Evolutionary conservation across 1,284 basidiomycete genomes (phyloP).

Genomic region (Fomitopsis pinicola): DNA sequence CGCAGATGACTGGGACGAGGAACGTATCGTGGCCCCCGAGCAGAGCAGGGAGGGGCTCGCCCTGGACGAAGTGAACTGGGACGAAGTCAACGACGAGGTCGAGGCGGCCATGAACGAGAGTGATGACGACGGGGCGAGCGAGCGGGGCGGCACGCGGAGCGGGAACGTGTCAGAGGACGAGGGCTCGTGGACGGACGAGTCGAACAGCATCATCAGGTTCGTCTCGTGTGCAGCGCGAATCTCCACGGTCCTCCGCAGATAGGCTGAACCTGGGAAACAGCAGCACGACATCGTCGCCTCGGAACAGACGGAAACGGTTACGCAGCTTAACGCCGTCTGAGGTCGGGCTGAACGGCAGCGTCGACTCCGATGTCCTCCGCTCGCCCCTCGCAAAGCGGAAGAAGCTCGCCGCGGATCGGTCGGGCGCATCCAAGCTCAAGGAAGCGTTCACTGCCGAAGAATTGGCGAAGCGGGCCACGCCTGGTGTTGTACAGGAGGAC

Average conservation of each 20-base stretch:
- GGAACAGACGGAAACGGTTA: constrained; percentile 57
- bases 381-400: constrained; percentile 77
- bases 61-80: constrained; percentile 65
- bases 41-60: constrained; percentile 31
- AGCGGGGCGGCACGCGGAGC: constrained; percentile 34
- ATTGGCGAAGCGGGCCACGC: constrained; percentile 30
- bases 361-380: constrained; percentile 38
- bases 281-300: constrained; percentile 44
- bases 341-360: constrained; percentile 31
- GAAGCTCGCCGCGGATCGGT: constrained; percentile 59
- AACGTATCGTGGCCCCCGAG: constrained; percentile 17
- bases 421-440: constrained; percentile 62
- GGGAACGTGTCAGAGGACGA: constrained; percentile 46
- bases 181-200: constrained; percentile 37
- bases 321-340: constrained; percentile 71
- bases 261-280: constrained; percentile 13
- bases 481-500: neutral
- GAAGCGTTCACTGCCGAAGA: constrained; percentile 61
- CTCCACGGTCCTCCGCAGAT: neutral
- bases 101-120: constrained; percentile 82
- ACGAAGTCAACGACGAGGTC: constrained; percentile 81
- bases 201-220: constrained; percentile 43
- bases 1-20: constrained; percentile 59
- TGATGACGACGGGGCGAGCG: constrained; percentile 48
- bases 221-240: constrained; percentile 11